Evolutionary conservation across 208 protist genomes (phyloP), one percentile per base, ranked within the genome.

Genomic region (Trypanosoma boissoni): DNA sequence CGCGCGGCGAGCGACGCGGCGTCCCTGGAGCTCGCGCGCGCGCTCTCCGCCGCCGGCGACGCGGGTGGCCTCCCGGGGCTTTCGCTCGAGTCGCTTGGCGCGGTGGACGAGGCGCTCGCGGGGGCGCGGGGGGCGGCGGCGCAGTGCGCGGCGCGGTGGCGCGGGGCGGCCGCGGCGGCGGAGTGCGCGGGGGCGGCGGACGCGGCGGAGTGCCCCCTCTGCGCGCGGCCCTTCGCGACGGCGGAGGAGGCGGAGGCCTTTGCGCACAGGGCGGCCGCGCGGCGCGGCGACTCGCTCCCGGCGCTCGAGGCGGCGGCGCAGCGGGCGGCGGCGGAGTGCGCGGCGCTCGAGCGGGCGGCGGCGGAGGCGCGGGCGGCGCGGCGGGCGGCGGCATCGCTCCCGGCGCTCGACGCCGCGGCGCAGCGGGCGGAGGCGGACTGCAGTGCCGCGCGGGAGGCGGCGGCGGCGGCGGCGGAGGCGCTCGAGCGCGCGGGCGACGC

Each of bases 141-240:
- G 34, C 34, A 12, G 34, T 12, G 34, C 34, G 34, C 12, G 34
- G 34, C 34, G 61, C 51, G 45, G 9, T 28, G 20, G 37, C 27
- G 6, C 39, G 37, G 21, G 56, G 55, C 48, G 31, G 34, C 34
- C 8, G 34, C 34, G 34, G 34, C 34, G 8, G 12, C 12, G 34
- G 8, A 39, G 34, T 12, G 34, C 34, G 8, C 34, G 34, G 34
- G 8, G 34, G 34, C 6, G 34, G 34, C 34, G 34, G 34, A 6
- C 8, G 34, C 6, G 34, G 34, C 34, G 34, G 34, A 6, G 34
- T 92, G 86, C 42, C 72, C 74, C 3, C 68, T 89, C 32, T 92
- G 86, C 53, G 80, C 82, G 43, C 78, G 81, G 0, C 27, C 39
- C n/a, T 89, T 92, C 48, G 54, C 32, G 18, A 61, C 58, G 52